Evolutionary conservation across 1,139 yeast genomes (phyloP), one percentile per base, ranked within the genome.

Genomic region (Pichia norvegensis): DNA sequence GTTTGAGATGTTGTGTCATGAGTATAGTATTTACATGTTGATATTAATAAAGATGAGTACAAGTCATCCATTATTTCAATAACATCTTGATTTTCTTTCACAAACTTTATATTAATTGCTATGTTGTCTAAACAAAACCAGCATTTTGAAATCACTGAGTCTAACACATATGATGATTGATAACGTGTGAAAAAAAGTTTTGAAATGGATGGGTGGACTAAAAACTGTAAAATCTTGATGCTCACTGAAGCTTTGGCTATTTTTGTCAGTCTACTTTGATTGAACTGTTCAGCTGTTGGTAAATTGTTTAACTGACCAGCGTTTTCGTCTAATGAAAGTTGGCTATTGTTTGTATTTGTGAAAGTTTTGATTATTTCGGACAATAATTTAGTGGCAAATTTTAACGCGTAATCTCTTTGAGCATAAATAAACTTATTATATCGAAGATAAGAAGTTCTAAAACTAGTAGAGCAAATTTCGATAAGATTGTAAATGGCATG

Each of bases 91-190:
- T 46, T 47, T 17, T 53, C 54, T 11, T 48, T 36, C 8, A 44
- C 42, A 14, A 61, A 51, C 21, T 54, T 53, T 13, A 57, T 50
- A 45, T 60, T 60, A 14, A 58, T 49, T 1, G 56, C 57, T 4
- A 55, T 49, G 35, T 60, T 59, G 29, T 58, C 59, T 37, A 62
- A 41, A 39, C 65, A 61, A 43, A 61, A 59, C 65, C 65, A 62
- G 3, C 54, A 45, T 41, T 61, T 52, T n/a, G 54, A 50, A 1
- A 61, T 52, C 14, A 53, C 46, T 23, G 55, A 55, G 33, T 62
- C 62, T 2, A 61, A 23, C 5, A 48, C 40, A 21, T 53, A 50
- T 1, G 54, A 46, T 4, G 51, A 47, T 25, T 55, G 56, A 2
- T 52, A 42, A 20, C 56, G 54, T 4, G 53, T 38, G 38, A 54